These are phyloP conservation scores for Wickerhamomyces bisporus DNA, from an alignment of 805 yeast species.

Conservation along the genomic window DNA sequence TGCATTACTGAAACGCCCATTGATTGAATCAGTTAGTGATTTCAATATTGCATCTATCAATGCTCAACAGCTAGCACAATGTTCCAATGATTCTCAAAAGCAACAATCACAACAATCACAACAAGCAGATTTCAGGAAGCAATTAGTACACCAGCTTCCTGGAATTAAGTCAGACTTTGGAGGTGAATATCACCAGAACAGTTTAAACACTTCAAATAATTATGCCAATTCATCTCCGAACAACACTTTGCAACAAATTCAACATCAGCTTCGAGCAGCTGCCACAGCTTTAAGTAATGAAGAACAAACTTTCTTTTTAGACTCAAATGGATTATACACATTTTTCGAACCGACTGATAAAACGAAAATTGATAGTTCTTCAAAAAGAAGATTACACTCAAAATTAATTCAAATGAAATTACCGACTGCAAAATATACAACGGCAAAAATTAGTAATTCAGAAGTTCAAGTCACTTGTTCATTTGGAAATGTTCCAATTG, in stretches of 20 bases:
- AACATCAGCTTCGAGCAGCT: too few relatives aligned
- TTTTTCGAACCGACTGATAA: slow-evolving; percentile 4
- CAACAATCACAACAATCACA: too few relatives aligned
- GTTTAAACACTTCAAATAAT: too few relatives aligned
- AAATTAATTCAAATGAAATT: slow-evolving; percentile 7
- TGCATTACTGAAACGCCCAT: background rate
- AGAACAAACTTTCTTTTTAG: background rate
- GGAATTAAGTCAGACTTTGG: too few relatives aligned
- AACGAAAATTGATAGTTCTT: slow-evolving; percentile 6
- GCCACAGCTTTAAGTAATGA: too few relatives aligned
- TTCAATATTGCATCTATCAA: background rate
- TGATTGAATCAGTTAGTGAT: background rate
- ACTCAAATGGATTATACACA: background rate
- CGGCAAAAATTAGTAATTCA: slow-evolving; percentile 12
- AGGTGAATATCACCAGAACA: too few relatives aligned
- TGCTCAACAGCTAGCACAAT: background rate
- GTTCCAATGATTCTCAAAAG: background rate
- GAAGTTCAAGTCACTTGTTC: slow-evolving; percentile 17
- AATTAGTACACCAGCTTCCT: too few relatives aligned
- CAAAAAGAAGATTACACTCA: slow-evolving; percentile 14
- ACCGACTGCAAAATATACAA: slow-evolving; percentile 15
- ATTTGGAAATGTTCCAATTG: slow-evolving; percentile 9
- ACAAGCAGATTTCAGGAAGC: too few relatives aligned
- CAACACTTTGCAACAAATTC: too few relatives aligned
- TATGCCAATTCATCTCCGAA: too few relatives aligned